Conservation (phyloP, 2,329 filamentous ascomycete species). For the Magnaporthiopsis poae region DNA sequence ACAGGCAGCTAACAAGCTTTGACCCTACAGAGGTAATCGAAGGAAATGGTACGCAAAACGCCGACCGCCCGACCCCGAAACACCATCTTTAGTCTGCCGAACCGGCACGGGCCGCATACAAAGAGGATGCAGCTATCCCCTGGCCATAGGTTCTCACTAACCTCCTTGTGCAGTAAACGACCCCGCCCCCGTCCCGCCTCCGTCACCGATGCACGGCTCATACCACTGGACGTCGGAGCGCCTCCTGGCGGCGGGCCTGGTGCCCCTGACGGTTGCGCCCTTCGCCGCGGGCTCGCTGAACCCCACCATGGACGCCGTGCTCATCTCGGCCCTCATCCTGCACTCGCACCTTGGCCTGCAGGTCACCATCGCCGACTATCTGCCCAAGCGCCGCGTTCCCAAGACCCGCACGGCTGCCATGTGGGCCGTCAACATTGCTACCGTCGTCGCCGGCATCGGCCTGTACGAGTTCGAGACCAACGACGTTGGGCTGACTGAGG, state of each 20-base stretch:
- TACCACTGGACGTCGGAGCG: slow-evolving; percentile 99
- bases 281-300: slow-evolving; percentile 89
- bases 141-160: neutral
- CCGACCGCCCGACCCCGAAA: slow-evolving; percentile 2
- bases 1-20: neutral
- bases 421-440: slow-evolving; percentile 72
- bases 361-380: slow-evolving; percentile 82
- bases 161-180: slow-evolving; percentile 61
- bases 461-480: slow-evolving; percentile 99
- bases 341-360: slow-evolving; percentile 96
- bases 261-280: slow-evolving; percentile 80
- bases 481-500: slow-evolving; percentile 87
- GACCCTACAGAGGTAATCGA: slow-evolving; percentile 54
- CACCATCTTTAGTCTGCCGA: neutral
- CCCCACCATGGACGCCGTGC: slow-evolving; percentile 74
- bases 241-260: slow-evolving; percentile 65
- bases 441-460: slow-evolving; percentile 72
- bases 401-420: slow-evolving; percentile 54
- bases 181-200: slow-evolving; percentile 61
- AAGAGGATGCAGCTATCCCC: too few relatives aligned
- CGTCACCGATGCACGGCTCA: slow-evolving; percentile 73
- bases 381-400: slow-evolving; percentile 63
- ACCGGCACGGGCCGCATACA: neutral
- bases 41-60: slow-evolving; percentile 54
- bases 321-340: slow-evolving; percentile 73